Evolutionary conservation across 2,329 filamentous ascomycete genomes (phyloP), one percentile per base, ranked within the genome.

Genomic region (Claviceps sp.): DNA sequence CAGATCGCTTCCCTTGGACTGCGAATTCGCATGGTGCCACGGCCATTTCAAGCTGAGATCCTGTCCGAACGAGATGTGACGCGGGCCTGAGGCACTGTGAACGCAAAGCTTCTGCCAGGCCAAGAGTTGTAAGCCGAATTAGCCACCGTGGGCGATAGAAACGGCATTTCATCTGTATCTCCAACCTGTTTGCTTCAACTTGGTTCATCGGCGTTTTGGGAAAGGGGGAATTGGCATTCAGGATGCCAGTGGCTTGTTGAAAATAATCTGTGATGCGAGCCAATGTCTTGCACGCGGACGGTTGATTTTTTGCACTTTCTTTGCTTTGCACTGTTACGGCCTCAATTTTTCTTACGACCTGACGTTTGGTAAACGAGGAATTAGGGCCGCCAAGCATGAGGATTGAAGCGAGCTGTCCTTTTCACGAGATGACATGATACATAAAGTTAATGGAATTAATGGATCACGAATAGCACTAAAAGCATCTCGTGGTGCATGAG

Each of bases 11-110:
- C 56, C 74, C 73, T 48, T 71, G 66, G 62, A 65, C 67, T 45
- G 57, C 71, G 51, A 74, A 78, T 53, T 61, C 72, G 61, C 71
- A 77, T 64, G 60, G 72, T 51, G 66, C 73, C 45, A 72, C 75
- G 61, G 75, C 75, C 43, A 80, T 72, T 52, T 64, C 65, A 52
- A 67, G 70, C 50, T 72, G 24, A 54, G 24, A 5, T 3, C n/a
- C 18, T 20, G 2, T 14, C 18, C 20, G 8, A 7, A 24, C 5
- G 44, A 18, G n/a, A 5, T 22, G 18, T 6, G 26, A 34, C 1
- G 1, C 4, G 6, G 16, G 18, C 13, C 11, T 30, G 11, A 30
- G 6, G 24, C 43, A 16, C 7, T 30, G 24, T 16, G 22, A 42
- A 22, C 16, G 40, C n/a, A 42, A 42, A 18, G 16, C n/a, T 18